Base-by-base conservation (phyloP, 1,284 basidiomycete genomes). In the Phylloboletellus chloephorus region DNA sequence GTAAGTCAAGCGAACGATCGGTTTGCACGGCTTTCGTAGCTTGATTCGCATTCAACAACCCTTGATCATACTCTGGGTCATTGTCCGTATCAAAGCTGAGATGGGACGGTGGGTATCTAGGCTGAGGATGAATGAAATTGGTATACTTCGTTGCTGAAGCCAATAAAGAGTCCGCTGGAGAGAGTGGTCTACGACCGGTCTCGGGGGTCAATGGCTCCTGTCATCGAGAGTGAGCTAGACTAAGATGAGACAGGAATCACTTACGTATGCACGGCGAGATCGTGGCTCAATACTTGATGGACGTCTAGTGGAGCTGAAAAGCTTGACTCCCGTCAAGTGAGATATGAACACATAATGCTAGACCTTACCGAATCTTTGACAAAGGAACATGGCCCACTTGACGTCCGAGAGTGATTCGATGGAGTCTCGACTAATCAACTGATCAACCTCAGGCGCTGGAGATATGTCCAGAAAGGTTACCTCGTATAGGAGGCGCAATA, bases 21-120 rank as follows among this genome's bases (percentile, higher is more conserved):
- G 88, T 92, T 58, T 93, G 91, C 2, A 88, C 76, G 4, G 77
- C 83, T 31, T 76, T 72, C 11, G 79, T 82, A 15, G 66, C 57
- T 49, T 65, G 71, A 53, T 75, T 69, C 5, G 65, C 53, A 3
- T 62, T 61, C 37, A 65, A 43, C 5, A 59, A 46, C 8, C 51
- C 53, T 10, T 60, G 63, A 7, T 66, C 66, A 31, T 61, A 60
- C 16, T 63, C 58, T 28, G 58, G 61, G 16, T 70, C 67, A 20
- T 72, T 69, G 13, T 76, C 74, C 15, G 68, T 47, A 32, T 82
- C 78, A 24, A 71, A 64, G 49, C 65, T 73, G 31, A 71, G 56
- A 41, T 67, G 67, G 12, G 65, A 64, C 8, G 46, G 33, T 9
- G 68, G 55, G 47, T 68, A 68, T 21, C 52, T 56, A 4, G 71